Conservation (phyloP, 176 grass and related monocot genomes). For the sorghum (Sorghum bicolor) region Sorghum_bicolor_NCBIv3 NC_012873.2:66808501-66809000, state of each 20-base stretch:
- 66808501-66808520: conserved; percentile 42
- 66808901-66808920: too few species aligned
- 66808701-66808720: neutral
- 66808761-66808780: too few species aligned
- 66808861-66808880: too few species aligned
- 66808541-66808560: conserved; percentile 81
- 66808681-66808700: neutral
- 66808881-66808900: too few species aligned
- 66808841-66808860: too few species aligned
- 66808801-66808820: too few species aligned
- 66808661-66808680: neutral
- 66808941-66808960: neutral
- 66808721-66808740: neutral
- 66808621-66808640: neutral
- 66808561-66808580: conserved; percentile 89
- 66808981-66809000: neutral
- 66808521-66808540: conserved; percentile 89
- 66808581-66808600: conserved; percentile 46
- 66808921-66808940: neutral
- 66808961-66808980: neutral
- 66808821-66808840: too few species aligned
- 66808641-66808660: neutral
- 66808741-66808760: neutral
- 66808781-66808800: too few species aligned
- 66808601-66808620: neutral